Base-by-base conservation (phyloP, 139 green algal species). In the Auxenochlorella pyrenoidosa region DNA sequence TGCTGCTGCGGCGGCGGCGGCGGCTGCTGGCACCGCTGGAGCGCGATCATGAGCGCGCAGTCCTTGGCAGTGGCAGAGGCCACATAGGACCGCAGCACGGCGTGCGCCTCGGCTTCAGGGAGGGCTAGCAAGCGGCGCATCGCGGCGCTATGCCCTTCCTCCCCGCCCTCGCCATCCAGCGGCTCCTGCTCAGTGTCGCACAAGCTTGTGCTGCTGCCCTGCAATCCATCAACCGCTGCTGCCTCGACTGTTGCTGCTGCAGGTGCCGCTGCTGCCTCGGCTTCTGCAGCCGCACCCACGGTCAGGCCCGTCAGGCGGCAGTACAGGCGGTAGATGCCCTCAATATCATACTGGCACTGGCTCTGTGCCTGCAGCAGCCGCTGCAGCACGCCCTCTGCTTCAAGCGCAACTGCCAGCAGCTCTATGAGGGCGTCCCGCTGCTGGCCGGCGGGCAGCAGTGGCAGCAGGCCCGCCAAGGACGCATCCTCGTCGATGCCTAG, bases 1-100 rank as follows among this genome's bases (percentile, higher is more conserved):
- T 65, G 75, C 43, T 63, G 60, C 72, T 59, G 63, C 58, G 79
- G 24, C 60, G 2, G 44, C 34, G 8, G 32, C 2, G 22, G 78
- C 32, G n/a, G 47, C 13, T 41, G 26, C 44, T 63, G 41, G 65
- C 54, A 13, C 5, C 36, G 71, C 66, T 93, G 93, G 70, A 98
- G 51, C 0, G 91, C 89, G 21, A 98, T 83, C 94, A 98, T 98
- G 63, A 98, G 44, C 32, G 93, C 94, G 71, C 95, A 98, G 92
- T 98, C 95, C 89, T 97, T 98, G 63, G 94, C 95, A 4, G 95
- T 97, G 4, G 90, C 90, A 13, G 95, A 90, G 0, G 92, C 91
- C 16, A 97, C 84, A 75, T 98, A 98, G 22, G 86, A 77, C 0
- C 92, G 86, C n/a, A 98, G 72, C 26, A 93, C 76, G 2, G 66